Evolutionary conservation across 2,329 filamentous ascomycete species (phyloP).

Genomic region (Pseudomassariella vexata): DNA sequence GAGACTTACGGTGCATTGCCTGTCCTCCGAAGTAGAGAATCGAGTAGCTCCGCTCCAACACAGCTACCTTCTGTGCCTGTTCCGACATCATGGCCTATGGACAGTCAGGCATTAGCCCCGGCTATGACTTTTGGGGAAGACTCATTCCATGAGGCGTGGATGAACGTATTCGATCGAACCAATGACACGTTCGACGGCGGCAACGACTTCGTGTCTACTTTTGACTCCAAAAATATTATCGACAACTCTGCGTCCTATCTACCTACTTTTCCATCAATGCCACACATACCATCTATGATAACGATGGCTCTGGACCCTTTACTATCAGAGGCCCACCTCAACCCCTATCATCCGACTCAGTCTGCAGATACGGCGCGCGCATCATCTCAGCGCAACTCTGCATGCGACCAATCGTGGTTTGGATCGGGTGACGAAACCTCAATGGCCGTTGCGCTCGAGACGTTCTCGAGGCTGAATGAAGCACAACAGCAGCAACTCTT

Average conservation of each 20-base stretch:
- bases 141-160: constrained; percentile 2
- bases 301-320: neutral
- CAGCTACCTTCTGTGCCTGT: neutral
- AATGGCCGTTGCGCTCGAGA: neutral
- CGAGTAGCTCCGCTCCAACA: neutral
- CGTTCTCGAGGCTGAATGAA: constrained; percentile 1
- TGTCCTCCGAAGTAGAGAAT: constrained; percentile 1
- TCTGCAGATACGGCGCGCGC: neutral
- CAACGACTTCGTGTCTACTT: constrained; percentile 1
- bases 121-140: neutral
- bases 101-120: neutral
- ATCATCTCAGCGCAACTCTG: neutral
- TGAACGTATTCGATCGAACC: neutral
- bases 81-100: neutral
- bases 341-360: neutral
- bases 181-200: neutral
- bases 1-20: neutral
- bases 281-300: neutral
- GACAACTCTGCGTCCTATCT: neutral
- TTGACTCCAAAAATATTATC: neutral
- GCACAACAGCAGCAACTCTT: constrained; percentile 3
- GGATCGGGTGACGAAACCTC: neutral
- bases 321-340: neutral
- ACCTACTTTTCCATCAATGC: neutral
- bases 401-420: neutral